Evolutionary conservation across 2,329 filamentous ascomycete species (phyloP), one percentile per base, ranked within the genome.

Genomic region (Fusarium chaquense): DNA sequence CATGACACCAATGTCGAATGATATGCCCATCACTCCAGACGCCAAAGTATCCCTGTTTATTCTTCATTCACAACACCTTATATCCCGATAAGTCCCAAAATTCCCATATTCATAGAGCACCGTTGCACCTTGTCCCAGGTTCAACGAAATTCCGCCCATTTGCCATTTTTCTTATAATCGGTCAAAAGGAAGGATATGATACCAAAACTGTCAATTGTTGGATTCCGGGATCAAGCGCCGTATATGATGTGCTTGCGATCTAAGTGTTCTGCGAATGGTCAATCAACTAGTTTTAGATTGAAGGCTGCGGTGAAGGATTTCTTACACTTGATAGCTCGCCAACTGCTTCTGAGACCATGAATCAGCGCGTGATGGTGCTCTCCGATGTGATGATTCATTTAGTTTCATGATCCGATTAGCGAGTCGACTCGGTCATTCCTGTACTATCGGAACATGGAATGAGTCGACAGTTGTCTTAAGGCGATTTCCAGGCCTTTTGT

Each of bases 1-100:
- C 46, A 60, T 46, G 55, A 61, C 63, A 54, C 67, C 67, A 70
- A 70, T 57, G 50, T 56, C 60, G 58, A 43, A 70, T 64, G 57
- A 56, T 36, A 38, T 62, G 30, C 59, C 58, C 52, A 35, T 68
- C 43, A 52, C 50, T 43, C 53, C 20, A 44, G 46, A 68, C 58
- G 28, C 63, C 54, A 68, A 70, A 65, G 33, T 60, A 54, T 52
- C 58, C 46, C 46, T 68, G 50, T 16, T 52, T 38, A 22, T 68
- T 57, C 26, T 65, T 56, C 53, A 16, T 32, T 64, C 50, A 63
- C 51, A 53, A 44, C 60, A 67, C 50, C 64, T 33, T 53, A 54
- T 51, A 54, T 65, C 43, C 67, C 54, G 20, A 30, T 41, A 65
- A 46, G 40, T 50, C 53, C 50, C 51, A 52, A 30, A 57, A 43